Evolutionary conservation across 2,329 filamentous ascomycete genomes (phyloP).

Genomic region (Ceratocystis smalleyi): DNA sequence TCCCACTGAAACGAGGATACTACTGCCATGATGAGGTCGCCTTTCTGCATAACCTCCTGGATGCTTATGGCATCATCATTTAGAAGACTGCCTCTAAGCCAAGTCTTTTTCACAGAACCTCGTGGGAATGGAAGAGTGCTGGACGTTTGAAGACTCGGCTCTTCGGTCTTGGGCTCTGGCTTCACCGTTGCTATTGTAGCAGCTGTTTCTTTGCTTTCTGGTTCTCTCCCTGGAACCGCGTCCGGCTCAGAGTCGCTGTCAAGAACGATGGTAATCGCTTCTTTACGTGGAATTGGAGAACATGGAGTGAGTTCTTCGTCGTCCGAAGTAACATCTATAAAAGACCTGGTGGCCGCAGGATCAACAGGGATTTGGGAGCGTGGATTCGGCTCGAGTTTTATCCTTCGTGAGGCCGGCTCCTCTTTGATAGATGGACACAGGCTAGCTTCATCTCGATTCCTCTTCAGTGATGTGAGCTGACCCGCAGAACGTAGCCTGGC

Average conservation of each 20-base stretch:
- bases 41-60: conserved; percentile 67
- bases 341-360: not conserved
- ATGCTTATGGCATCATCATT: conserved; percentile 63
- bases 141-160: not conserved
- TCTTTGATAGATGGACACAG: not conserved
- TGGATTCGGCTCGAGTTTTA: not conserved
- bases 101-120: conserved; percentile 70
- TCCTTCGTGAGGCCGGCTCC: not conserved
- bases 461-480: not conserved
- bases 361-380: not conserved
- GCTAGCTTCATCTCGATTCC: conserved; percentile 3
- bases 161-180: not conserved
- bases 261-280: conserved; percentile 6
- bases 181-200: not conserved
- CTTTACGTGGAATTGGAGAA: not conserved
- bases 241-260: conserved; percentile 7
- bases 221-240: not conserved
- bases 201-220: not conserved
- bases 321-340: not conserved
- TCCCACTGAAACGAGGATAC: conserved; percentile 83
- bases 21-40: conserved; percentile 57
- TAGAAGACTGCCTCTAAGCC: conserved; percentile 48
- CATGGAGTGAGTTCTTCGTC: not conserved
- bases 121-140: conserved; percentile 25
- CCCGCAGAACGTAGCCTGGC: not conserved